phyloP scores from a whole-genome alignment of 2,329 filamentous ascomycete species.

The Dothiorella sarmentorum region DNA sequence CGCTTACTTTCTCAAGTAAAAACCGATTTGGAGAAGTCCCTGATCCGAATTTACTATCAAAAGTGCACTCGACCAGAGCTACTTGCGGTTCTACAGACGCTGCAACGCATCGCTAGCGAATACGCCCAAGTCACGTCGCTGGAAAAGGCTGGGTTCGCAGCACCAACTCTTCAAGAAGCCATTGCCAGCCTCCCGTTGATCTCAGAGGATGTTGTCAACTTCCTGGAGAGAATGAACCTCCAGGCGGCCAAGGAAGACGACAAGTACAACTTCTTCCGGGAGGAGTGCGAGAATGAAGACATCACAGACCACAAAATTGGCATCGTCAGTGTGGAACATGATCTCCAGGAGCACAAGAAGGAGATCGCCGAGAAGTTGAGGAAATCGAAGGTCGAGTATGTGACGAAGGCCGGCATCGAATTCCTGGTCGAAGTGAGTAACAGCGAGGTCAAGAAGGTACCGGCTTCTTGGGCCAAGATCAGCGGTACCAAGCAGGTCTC shows the following conservation, averaged over 20 bases:
- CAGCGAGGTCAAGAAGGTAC: constrained; percentile 76
- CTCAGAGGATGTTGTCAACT: constrained; percentile 65
- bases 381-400: constrained; percentile 70
- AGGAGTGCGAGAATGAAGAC: constrained; percentile 80
- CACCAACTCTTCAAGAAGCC: constrained; percentile 65
- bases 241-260: constrained; percentile 81
- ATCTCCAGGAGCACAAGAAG: constrained; percentile 72
- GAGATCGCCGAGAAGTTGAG: constrained; percentile 70
- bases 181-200: constrained; percentile 75
- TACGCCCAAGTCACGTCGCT: constrained; percentile 66
- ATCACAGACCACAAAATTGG: constrained; percentile 89
- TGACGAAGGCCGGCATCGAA: constrained; percentile 84
- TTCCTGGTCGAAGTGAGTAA: constrained; percentile 93
- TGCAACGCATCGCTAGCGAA: constrained; percentile 76
- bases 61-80: constrained; percentile 91
- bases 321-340: constrained; percentile 88
- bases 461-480: constrained; percentile 92
- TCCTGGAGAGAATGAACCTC: constrained; percentile 80
- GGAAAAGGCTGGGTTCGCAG: constrained; percentile 68
- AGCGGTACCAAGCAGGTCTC: constrained; percentile 89
- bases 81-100: constrained; percentile 75
- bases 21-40: constrained; percentile 83
- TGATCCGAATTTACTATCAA: constrained; percentile 95
- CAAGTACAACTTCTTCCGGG: constrained; percentile 90
- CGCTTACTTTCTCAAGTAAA: constrained; percentile 67